phyloP scores from a whole-genome alignment of 768 basidiomycete species.

The Kwoniella mangroviensis region DNA sequence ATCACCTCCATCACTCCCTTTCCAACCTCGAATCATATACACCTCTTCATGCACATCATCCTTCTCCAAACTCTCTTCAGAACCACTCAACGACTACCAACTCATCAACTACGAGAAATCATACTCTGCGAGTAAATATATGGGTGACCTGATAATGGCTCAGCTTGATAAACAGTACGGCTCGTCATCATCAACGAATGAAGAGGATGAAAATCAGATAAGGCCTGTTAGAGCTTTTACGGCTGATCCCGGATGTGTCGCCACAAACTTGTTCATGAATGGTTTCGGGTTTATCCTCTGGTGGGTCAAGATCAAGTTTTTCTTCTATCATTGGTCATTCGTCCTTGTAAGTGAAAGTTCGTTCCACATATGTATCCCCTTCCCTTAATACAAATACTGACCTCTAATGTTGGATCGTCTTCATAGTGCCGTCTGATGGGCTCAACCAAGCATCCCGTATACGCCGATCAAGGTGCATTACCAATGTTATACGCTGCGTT shows the following conservation, averaged over 20 bases:
- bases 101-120: constrained; percentile 33
- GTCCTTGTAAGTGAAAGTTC: constrained; percentile 28
- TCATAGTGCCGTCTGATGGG: constrained; percentile 41
- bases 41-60: constrained; percentile 42
- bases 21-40: constrained; percentile 53
- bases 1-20: constrained; percentile 45
- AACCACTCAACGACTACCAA: constrained; percentile 48
- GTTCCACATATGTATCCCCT: no score
- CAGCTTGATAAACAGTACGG: constrained; percentile 44
- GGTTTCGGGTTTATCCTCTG: constrained; percentile 25
- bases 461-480: constrained; percentile 34
- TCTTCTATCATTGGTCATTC: constrained; percentile 33
- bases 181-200: background rate
- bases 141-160: constrained; percentile 48
- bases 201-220: background rate
- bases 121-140: constrained; percentile 54
- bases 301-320: constrained; percentile 24
- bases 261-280: constrained; percentile 26
- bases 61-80: constrained; percentile 18
- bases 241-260: constrained; percentile 37
- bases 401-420: background rate
- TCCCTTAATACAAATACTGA: background rate
- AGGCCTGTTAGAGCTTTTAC: constrained; percentile 29
- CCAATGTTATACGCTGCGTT: constrained; percentile 45
- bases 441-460: constrained; percentile 40